Evolutionary conservation across 2,329 filamentous ascomycete genomes (phyloP), one percentile per base, ranked within the genome.

Genomic region (Thelonectria blattea): DNA sequence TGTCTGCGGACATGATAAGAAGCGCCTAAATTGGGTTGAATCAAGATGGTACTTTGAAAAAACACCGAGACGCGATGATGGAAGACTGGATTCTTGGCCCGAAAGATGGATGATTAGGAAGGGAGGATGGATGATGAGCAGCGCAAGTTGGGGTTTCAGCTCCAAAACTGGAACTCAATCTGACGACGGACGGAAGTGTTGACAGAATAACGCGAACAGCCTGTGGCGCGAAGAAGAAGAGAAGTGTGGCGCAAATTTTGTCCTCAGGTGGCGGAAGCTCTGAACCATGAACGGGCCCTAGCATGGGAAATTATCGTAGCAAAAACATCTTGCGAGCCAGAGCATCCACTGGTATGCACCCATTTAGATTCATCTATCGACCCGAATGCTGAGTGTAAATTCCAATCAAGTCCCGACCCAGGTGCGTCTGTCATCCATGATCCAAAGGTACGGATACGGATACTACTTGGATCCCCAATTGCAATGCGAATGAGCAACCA

Each of bases 1-100:
- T 67, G 67, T 81, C 77, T 74, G 80, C 75, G 37, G 70, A 74
- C 73, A 77, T 76, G 59, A 74, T 71, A 56, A 37, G 46, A 24
- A 20, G 48, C n/a, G 20, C 27, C 42, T 22, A 32, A 37, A 46
- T 56, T 58, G 22, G 43, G 24, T 6, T 15, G 50, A 17, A 47
- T 18, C 24, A 15, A 59, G 20, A 45, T 7, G 15, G 18, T 8
- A 3, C 10, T 27, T 43, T 11, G 15, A 41, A 20, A 34, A 14
- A 41, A 41, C 20, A 47, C 5, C 27, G 42, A 15, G 30, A 14
- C 3, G 41, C 22, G 22, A 43, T 51, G 60, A 51, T 43, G 34
- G n/a, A 56, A 37, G 24, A n/a, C 32, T n/a, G 32, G 22, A n/a
- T 17, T 48, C 15, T 5, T 58, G 46, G 41, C 49, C 37, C 41